Base-by-base conservation (phyloP, 2,329 filamentous ascomycete species). In the Venturia asperata region DNA sequence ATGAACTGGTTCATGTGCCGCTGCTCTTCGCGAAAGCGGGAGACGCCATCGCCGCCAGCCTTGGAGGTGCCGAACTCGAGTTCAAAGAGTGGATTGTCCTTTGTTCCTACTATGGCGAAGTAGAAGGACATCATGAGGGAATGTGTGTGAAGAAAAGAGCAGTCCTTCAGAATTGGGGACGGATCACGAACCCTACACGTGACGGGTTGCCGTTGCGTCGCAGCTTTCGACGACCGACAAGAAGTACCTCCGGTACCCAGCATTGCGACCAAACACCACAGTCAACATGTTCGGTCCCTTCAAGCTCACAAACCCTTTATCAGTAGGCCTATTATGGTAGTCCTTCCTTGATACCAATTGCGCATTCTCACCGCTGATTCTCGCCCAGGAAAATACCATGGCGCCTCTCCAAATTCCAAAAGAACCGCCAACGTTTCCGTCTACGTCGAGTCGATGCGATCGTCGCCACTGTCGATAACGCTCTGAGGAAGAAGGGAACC, bases 1-100 rank as follows among this genome's bases (percentile, higher is more conserved):
- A 97, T 91, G 80, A 99, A 97, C 77, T 97, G 94, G 79, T 97
- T 97, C 82, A 97, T 89, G 76, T 96, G 91, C 68, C 91, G 87
- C 64, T 93, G 89, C 72, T 95, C 88, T 69, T 96, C 90, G 66
- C 85, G 86, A 81, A 97, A 97, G 73, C 90, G 89, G 67, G 93
- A 85, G 74, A 92, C 83, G 71, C 94, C 94, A 81, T 97, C 94
- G 74, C 93, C 93, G 78, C 93, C 92, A 71, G 92, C 89, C 77
- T 97, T 97, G 49, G 91, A 96, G 47, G 93, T 97, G 72, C 94
- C 94, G 76, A 99, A 99, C 74, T 96, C 92, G 77, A 95, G 86
- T 79, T 96, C 93, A 80, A 97, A 99, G 70, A 99, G 85, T 42
- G 94, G 93, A 74, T 93, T 95, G 81, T 99, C 94, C 72, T 91